Conservation (phyloP, 768 basidiomycete species). For the Phylloporus rhodoxanthus region DNA sequence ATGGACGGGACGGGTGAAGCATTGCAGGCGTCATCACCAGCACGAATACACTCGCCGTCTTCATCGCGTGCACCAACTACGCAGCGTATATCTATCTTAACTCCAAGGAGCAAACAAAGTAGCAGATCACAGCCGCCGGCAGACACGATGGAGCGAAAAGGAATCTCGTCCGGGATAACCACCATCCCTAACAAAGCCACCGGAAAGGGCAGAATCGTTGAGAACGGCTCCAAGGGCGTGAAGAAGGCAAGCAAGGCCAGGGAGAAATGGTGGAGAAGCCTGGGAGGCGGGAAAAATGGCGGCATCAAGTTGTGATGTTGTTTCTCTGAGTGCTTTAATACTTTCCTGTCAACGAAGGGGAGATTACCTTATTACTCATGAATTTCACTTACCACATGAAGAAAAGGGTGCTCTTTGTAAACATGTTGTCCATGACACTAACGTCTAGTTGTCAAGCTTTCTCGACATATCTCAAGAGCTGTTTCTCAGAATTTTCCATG, state of each 20-base stretch:
- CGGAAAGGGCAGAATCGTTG: constrained; percentile 7
- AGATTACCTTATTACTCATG: too few relatives aligned
- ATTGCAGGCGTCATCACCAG: neutral
- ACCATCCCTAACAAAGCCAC: constrained; percentile 39
- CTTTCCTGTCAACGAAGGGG: too few relatives aligned
- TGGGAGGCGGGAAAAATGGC: constrained; percentile 20
- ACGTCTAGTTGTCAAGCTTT: too few relatives aligned
- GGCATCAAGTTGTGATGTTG: constrained; percentile 3
- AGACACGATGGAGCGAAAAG: constrained; percentile 34
- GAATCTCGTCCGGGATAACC: constrained; percentile 58
- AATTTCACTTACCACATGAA: too few relatives aligned
- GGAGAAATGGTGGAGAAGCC: constrained; percentile 44
- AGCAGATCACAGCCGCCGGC: neutral
- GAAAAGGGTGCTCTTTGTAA: too few relatives aligned
- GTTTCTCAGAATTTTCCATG: too few relatives aligned
- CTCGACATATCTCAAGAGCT: too few relatives aligned
- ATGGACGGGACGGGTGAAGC: neutral
- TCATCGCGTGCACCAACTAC: neutral
- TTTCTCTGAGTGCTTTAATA: neutral
- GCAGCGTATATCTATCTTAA: neutral
- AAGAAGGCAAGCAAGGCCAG: neutral
- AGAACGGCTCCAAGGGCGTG: neutral
- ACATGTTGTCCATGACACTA: too few relatives aligned
- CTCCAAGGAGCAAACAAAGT: neutral
- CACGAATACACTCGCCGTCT: neutral